Base-by-base conservation (phyloP, 257 asterid species). In the Sherardia arvensis region DNA sequence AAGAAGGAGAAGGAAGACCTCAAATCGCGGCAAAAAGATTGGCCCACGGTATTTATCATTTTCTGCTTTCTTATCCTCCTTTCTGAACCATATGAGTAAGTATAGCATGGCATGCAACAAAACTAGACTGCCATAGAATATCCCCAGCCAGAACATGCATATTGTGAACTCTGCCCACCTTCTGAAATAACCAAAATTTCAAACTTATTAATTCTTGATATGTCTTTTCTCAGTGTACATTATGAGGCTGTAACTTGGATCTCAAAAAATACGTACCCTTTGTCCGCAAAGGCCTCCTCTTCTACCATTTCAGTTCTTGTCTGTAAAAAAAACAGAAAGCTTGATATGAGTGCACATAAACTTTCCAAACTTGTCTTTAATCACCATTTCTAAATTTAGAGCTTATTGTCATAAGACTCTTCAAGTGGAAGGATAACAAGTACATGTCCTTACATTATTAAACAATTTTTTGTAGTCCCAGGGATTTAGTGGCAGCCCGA, bases 161-260 rank as follows among this genome's bases (percentile, higher is more conserved):
- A 95, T 68, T 38, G 80, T 67, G 79, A 91, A 91, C 73, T 86
- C 88, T 74, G 88, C 80, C 96, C 97, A 91, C 83, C 97, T 91
- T 53, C 62, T 53, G 72, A 67, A 60, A 51, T 65, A 22, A 14
- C 28, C 66, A 49, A 2, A 56, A 6, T n/a, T 51, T 33, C 34
- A 22, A 43, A 43, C 17, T 14, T 20, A 43, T 15, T 3, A 43
- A 43, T 43, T n/a, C 51, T 14, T 6, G 7, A 43, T 15, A 43
- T 43, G 49, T 30, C 51, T 4, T 14, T 9, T 0, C 1, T 43
- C 51, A 3, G 4, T 40, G 11, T 14, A 18, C 7, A n/a, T 29
- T 0, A 11, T 11, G 22, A 67, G 59, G 21, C 33, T 22, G 20
- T 57, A n/a, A 23, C 7, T 59, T 0, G 15, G 20, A 61, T 26